Evolutionary conservation across 306 rosid genomes (phyloP).

Genomic region (Medicago arabica): DNA sequence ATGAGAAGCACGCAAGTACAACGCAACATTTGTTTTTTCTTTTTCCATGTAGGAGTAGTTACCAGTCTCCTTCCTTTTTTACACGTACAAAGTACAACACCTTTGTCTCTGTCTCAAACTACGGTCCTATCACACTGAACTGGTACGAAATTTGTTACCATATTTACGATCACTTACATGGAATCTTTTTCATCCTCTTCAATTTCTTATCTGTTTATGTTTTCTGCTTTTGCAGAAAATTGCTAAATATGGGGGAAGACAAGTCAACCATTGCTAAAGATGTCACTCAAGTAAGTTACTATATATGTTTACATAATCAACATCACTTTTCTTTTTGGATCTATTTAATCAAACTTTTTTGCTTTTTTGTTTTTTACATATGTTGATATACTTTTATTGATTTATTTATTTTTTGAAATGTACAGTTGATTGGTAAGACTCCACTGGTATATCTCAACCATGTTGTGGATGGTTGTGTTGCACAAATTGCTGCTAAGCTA

Average conservation of each 20-base stretch:
- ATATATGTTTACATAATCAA: neutral
- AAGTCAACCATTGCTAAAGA: constrained; percentile 73
- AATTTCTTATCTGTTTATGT: neutral
- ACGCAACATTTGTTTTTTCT: neutral
- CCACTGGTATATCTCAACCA: constrained; percentile 88
- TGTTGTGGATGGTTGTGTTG: constrained; percentile 77
- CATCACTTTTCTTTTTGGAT: neutral
- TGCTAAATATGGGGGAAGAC: constrained; percentile 67
- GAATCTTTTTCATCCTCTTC: neutral
- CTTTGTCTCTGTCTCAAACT: neutral
- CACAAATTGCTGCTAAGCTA: constrained; percentile 80
- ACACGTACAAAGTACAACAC: neutral
- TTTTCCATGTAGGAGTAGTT: neutral
- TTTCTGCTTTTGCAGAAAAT: constrained; percentile 38
- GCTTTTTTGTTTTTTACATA: neutral
- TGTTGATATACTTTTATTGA: no score
- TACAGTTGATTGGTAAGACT: constrained; percentile 75
- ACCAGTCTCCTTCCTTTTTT: neutral
- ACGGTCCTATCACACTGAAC: neutral
- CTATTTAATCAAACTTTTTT: neutral
- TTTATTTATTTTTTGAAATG: neutral
- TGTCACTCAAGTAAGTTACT: constrained; percentile 70
- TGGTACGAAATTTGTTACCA: neutral
- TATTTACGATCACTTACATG: no score
- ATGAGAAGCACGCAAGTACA: neutral